These are phyloP conservation scores for Paradendryphiella salina DNA, from an alignment of 2,329 filamentous ascomycete genomes.

Conservation along the genomic window DNA sequence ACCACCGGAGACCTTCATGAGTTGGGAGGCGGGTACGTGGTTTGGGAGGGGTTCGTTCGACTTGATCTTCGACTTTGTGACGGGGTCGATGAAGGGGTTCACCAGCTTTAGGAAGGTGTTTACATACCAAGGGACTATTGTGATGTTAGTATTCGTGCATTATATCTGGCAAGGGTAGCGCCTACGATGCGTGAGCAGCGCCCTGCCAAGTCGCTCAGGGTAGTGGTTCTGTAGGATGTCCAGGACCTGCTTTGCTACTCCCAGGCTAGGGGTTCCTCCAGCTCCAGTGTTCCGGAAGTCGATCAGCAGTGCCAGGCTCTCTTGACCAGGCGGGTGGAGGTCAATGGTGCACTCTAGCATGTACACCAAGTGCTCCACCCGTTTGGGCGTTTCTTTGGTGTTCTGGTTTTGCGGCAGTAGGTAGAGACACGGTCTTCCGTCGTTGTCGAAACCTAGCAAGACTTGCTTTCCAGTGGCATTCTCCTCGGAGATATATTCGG, in stretches of 20 bases:
- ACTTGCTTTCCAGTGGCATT: slow-evolving; percentile 97
- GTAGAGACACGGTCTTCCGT: slow-evolving; percentile 86
- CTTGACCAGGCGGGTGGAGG: slow-evolving; percentile 82
- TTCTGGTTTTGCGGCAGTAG: slow-evolving; percentile 90
- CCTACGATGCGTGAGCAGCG: slow-evolving; percentile 85
- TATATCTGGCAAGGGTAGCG: slow-evolving; percentile 10
- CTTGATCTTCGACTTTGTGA: slow-evolving; percentile 92
- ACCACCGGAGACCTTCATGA: slow-evolving; percentile 78
- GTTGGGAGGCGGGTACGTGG: slow-evolving; percentile 79
- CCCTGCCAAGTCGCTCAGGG: slow-evolving; percentile 85
- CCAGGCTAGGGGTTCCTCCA: slow-evolving; percentile 74
- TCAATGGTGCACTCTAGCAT: slow-evolving; percentile 93
- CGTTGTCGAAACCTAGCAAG: slow-evolving; percentile 81
- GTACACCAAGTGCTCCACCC: slow-evolving; percentile 92
- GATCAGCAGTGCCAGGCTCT: slow-evolving; percentile 83
- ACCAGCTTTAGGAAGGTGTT: slow-evolving; percentile 95
- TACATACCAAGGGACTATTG: slow-evolving; percentile 82
- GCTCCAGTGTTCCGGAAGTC: slow-evolving; percentile 84
- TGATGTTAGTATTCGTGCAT: slow-evolving; percentile 3
- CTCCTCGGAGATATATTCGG: slow-evolving; percentile 88
- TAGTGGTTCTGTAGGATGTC: slow-evolving; percentile 94
- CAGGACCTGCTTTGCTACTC: slow-evolving; percentile 79
- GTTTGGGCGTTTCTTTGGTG: slow-evolving; percentile 80
- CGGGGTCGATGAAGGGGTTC: slow-evolving; percentile 92
- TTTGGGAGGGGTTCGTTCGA: slow-evolving; percentile 90